phyloP scores from a whole-genome alignment of 352 stramenopile genomes.

The Phytophthora podocarpi region DNA sequence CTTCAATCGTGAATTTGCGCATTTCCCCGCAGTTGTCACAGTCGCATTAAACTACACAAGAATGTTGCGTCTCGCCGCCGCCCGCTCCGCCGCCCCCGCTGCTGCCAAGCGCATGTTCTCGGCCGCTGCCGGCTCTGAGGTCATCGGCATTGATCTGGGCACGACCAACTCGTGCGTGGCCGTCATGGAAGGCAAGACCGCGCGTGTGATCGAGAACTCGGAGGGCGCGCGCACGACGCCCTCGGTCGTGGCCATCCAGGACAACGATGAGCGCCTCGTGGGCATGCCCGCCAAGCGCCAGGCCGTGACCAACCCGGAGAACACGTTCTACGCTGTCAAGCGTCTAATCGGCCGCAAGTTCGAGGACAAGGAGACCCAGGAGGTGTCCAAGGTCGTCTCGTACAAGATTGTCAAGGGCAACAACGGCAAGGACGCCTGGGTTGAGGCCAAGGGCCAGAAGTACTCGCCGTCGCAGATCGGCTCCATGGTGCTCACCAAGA shows the following conservation, averaged over 20 bases:
- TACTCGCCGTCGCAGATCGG: conserved; percentile 97
- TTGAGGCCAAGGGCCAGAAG: conserved; percentile 92
- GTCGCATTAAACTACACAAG: background rate
- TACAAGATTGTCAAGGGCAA: conserved; percentile 97
- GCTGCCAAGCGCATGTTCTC: conserved; percentile 58
- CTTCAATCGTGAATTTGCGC: conserved; percentile 44
- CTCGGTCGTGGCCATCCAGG: conserved; percentile 95
- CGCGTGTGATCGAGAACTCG: conserved; percentile 98
- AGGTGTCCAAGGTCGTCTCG: conserved; percentile 94
- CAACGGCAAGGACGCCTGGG: conserved; percentile 95
- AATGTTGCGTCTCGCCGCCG: conserved; percentile 31
- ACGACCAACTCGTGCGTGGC: conserved; percentile 97
- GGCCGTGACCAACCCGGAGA: conserved; percentile 98
- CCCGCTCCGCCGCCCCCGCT: conserved; percentile 22
- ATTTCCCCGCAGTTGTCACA: conserved; percentile 27
- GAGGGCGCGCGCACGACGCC: conserved; percentile 96
- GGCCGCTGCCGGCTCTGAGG: conserved; percentile 46
- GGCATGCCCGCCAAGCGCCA: conserved; percentile 95
- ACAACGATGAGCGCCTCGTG: conserved; percentile 94
- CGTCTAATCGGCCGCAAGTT: conserved; percentile 96
- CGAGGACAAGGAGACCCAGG: conserved; percentile 93
- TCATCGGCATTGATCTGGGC: conserved; percentile 98
- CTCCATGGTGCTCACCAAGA: conserved; percentile 98
- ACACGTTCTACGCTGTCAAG: conserved; percentile 99
- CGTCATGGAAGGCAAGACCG: conserved; percentile 73